A percentile compares a stretch with the other conserved stretches of the same genome.
Conservation (phyloP, 768 basidiomycete species). For the Hericium rajendrae region DNA sequence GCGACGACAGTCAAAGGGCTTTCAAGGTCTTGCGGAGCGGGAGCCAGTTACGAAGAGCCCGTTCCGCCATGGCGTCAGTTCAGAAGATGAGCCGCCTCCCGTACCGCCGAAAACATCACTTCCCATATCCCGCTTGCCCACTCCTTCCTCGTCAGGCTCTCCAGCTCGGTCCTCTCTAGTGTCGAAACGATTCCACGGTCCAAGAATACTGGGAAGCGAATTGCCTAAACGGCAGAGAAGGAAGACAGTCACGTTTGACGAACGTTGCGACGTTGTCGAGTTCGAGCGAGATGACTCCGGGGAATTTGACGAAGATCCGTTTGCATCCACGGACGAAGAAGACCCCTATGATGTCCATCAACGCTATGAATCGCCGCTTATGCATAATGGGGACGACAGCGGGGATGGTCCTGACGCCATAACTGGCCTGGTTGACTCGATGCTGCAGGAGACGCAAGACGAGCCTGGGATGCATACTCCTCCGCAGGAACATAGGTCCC, state of each 20-base stretch:
- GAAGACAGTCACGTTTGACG: slow-evolving; percentile 75
- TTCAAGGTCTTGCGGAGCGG: slow-evolving; percentile 62
- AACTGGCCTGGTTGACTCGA: slow-evolving; percentile 62
- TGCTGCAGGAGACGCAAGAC: slow-evolving; percentile 40
- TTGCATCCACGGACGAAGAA: slow-evolving; percentile 30
- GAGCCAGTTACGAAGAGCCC: slow-evolving; percentile 81
- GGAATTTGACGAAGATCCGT: slow-evolving; percentile 34
- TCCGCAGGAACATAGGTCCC: slow-evolving; percentile 19
- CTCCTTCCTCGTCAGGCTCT: slow-evolving; percentile 27
- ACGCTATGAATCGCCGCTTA: background rate
- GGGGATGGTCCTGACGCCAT: slow-evolving; percentile 42
- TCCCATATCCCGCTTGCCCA: slow-evolving; percentile 10
- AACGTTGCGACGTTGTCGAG: slow-evolving; percentile 74
- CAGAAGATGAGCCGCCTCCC: slow-evolving; percentile 18
- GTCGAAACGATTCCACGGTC: slow-evolving; percentile 67
- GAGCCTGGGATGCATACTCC: slow-evolving; percentile 34
- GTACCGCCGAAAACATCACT: slow-evolving; percentile 11
- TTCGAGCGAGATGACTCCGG: slow-evolving; percentile 52
- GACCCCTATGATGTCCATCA: slow-evolving; percentile 11
- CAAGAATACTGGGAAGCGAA: slow-evolving; percentile 39
- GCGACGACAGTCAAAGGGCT: slow-evolving; percentile 65
- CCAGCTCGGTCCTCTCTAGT: slow-evolving; percentile 62
- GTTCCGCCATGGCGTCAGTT: slow-evolving; percentile 37
- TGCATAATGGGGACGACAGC: slow-evolving; percentile 9
- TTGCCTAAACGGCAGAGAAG: slow-evolving; percentile 35